A percentile compares a stretch with the other conserved stretches of the same genome.
Evolutionary conservation across 148 eudicot species (phyloP).

Genomic region (Rhododendron griersonianum): DNA sequence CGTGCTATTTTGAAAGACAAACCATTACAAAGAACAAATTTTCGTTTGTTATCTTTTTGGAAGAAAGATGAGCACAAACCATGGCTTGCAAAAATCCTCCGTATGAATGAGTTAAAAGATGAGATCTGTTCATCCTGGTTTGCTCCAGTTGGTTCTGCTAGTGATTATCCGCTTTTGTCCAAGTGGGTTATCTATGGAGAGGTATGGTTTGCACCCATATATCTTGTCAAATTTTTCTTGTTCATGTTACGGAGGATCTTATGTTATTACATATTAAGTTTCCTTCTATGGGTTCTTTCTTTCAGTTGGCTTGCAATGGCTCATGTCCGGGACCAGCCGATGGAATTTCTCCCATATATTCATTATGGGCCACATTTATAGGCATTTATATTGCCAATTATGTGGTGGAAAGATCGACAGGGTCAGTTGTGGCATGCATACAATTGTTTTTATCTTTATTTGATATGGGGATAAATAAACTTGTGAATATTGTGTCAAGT

Average conservation of each 20-base stretch:
- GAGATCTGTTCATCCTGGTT: slow-evolving; percentile 96
- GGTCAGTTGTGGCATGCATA: slow-evolving; percentile 47
- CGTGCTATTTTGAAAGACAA: slow-evolving; percentile 67
- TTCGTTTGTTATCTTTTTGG: slow-evolving; percentile 76
- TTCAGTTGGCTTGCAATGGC: slow-evolving; percentile 83
- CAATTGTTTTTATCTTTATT: neutral
- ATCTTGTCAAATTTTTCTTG: slow-evolving; percentile 6
- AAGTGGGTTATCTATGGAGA: slow-evolving; percentile 99
- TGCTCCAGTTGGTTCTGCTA: slow-evolving; percentile 99
- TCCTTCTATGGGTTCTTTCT: slow-evolving; percentile 5
- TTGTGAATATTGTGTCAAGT: neutral
- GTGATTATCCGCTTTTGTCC: slow-evolving; percentile 92
- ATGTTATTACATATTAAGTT: neutral
- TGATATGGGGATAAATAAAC: neutral
- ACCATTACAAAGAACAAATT: slow-evolving; percentile 47
- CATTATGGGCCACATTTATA: slow-evolving; percentile 98
- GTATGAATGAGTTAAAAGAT: slow-evolving; percentile 79
- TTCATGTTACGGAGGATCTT: slow-evolving; percentile 3
- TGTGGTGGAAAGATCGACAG: slow-evolving; percentile 93
- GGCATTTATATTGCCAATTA: slow-evolving; percentile 97
- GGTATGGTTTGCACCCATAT: slow-evolving; percentile 37
- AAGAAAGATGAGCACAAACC: slow-evolving; percentile 76
- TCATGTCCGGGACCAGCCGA: slow-evolving; percentile 77
- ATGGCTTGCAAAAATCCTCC: slow-evolving; percentile 81
- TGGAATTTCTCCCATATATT: slow-evolving; percentile 97